Evolutionary conservation across 495 filamentous ascomycete species (phyloP).

Genomic region (Podospora anserina): DNA sequence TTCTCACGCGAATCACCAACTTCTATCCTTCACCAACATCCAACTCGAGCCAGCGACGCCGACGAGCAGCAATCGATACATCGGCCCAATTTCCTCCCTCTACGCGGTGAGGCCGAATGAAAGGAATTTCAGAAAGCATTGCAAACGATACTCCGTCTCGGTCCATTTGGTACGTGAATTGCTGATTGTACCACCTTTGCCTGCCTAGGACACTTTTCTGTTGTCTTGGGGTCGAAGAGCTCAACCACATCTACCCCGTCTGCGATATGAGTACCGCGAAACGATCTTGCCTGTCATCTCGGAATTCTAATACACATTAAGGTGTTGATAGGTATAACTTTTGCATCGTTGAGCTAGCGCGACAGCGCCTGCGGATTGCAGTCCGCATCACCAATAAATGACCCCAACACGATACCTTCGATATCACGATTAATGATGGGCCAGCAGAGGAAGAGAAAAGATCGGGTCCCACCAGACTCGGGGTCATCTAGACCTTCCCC

Average conservation of each 20-base stretch:
- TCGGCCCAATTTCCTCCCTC: constrained; percentile 13
- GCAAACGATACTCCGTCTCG: neutral
- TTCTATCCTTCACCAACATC: constrained; percentile 2
- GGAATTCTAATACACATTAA: neutral
- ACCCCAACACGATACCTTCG: constrained; percentile 15
- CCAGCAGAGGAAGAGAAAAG: constrained; percentile 55
- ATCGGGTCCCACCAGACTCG: constrained; percentile 42
- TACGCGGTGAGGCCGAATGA: neutral
- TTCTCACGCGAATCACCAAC: constrained; percentile 21
- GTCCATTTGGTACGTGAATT: neutral
- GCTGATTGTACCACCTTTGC: neutral
- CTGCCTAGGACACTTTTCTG: neutral
- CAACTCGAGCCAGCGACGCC: constrained; percentile 12
- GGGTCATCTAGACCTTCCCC: constrained; percentile 49
- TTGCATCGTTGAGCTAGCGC: neutral
- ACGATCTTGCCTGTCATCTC: neutral
- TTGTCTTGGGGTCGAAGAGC: neutral
- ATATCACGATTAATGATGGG: constrained; percentile 38
- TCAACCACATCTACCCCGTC: neutral
- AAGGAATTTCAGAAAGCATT: constrained; percentile 11
- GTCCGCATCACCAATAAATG: constrained; percentile 28
- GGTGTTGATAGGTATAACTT: neutral
- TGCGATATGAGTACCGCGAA: neutral
- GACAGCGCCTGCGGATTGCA: constrained; percentile 18
- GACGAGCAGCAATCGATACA: constrained; percentile 9